Evolutionary conservation across 805 yeast species (phyloP).

Genomic region (Trichomonascus vanleenenianus): DNA sequence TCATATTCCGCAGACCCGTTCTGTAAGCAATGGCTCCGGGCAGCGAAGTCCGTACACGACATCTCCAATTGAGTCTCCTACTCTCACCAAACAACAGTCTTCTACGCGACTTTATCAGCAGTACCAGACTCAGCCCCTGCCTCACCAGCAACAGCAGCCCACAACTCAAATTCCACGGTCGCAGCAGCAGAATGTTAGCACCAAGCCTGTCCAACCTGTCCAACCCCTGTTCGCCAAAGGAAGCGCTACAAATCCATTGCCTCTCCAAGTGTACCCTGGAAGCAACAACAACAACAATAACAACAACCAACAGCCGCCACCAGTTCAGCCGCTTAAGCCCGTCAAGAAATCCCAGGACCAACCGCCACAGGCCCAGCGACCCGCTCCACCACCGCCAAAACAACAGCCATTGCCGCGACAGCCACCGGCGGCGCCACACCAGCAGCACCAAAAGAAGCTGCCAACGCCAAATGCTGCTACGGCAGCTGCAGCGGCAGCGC

Average conservation of each 20-base stretch:
- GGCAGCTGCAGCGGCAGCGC: slow-evolving; percentile 23
- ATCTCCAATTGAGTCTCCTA: slow-evolving; percentile 5
- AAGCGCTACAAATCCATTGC: not conserved
- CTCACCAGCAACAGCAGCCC: not conserved
- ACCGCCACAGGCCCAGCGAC: slow-evolving; percentile 1
- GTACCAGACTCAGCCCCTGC: too few relatives aligned
- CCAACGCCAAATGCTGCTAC: slow-evolving; percentile 30
- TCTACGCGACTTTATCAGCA: not conserved
- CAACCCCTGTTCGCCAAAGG: slow-evolving; percentile 5
- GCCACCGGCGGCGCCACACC: slow-evolving; percentile 1
- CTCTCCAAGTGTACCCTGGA: not conserved
- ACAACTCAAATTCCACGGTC: not conserved
- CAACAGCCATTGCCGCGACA: slow-evolving; percentile 8
- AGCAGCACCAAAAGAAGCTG: slow-evolving; percentile 5
- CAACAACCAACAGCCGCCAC: not conserved
- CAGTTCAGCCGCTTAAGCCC: slow-evolving; percentile 1
- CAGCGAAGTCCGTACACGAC: not conserved
- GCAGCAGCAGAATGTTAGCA: not conserved
- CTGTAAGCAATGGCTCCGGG: not conserved
- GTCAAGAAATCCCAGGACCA: not conserved
- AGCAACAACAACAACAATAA: not conserved
- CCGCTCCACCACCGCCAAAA: slow-evolving; percentile 6
- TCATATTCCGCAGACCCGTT: not conserved
- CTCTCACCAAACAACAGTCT: not conserved
- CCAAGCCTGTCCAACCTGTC: slow-evolving; percentile 1